Percentiles rank a stretch among this genome's conserved stretches.
These are phyloP conservation scores for Raphanus raphanistrum DNA, from an alignment of 345 rosid species.

Conservation along the genomic window DNA sequence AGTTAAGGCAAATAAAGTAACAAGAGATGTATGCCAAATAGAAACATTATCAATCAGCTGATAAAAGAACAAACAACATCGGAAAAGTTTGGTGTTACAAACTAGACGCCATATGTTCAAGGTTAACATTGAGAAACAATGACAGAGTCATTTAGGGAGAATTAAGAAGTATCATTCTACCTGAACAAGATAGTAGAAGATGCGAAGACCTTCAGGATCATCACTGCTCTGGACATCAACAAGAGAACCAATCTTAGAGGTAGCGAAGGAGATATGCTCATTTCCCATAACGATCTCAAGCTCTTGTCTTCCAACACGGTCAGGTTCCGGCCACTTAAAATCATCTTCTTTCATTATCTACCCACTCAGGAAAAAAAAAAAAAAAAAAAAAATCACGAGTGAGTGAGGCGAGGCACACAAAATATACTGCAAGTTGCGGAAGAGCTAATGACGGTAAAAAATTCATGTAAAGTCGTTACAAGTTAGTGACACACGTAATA, in stretches of 20 bases:
- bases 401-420: background rate
- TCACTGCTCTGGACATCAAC: constrained; percentile 94
- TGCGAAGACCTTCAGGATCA: constrained; percentile 98
- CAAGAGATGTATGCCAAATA: background rate
- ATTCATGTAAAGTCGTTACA: background rate
- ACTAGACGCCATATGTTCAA: background rate
- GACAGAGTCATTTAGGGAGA: no score
- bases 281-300: constrained; percentile 98
- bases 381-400: background rate
- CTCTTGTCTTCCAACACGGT: constrained; percentile 94
- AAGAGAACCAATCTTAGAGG: constrained; percentile 97
- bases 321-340: constrained; percentile 97
- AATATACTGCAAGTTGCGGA: background rate
- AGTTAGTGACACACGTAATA: background rate
- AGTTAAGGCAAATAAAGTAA: background rate
- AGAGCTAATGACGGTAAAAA: background rate
- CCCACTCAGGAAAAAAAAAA: background rate
- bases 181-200: constrained; percentile 99
- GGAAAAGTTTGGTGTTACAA: background rate
- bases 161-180: constrained; percentile 15
- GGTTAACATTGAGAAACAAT: background rate
- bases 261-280: constrained; percentile 93
- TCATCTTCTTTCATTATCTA: constrained; percentile 99
- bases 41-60: background rate
- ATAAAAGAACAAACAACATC: background rate